Evolutionary conservation across 2,329 filamentous ascomycete genomes (phyloP).

Genomic region (Paecilomyces niveus): DNA sequence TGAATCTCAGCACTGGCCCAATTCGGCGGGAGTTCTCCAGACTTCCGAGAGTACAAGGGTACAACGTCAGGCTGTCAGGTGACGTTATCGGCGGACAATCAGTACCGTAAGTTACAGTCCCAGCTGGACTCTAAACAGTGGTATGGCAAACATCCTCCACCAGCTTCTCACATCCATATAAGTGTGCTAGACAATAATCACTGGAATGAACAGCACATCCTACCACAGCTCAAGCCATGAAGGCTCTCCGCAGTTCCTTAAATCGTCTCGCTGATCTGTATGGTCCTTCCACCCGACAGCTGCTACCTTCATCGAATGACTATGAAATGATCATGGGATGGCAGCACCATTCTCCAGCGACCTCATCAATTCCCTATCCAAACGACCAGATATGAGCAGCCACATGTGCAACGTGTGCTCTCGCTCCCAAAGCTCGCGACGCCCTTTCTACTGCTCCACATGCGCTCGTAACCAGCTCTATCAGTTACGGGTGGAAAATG

Average conservation of each 20-base stretch:
- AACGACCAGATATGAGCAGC: conserved; percentile 55
- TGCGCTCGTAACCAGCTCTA: conserved; percentile 66
- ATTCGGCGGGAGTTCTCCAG: neutral
- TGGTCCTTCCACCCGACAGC: conserved; percentile 1
- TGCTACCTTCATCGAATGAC: neutral
- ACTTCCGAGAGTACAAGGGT: neutral
- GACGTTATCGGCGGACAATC: neutral
- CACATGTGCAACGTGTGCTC: conserved; percentile 63
- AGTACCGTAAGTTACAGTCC: neutral
- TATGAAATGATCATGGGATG: conserved; percentile 8
- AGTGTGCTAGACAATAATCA: neutral
- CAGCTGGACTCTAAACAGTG: neutral
- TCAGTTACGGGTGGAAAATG: conserved; percentile 54
- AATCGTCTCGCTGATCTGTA: neutral
- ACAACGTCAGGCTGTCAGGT: neutral
- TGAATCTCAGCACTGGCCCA: neutral
- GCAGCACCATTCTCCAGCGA: conserved; percentile 6
- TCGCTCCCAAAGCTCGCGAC: conserved; percentile 46
- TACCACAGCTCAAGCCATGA: neutral
- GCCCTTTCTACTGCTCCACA: conserved; percentile 61
- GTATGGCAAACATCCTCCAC: neutral
- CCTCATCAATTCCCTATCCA: conserved; percentile 8
- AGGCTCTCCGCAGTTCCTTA: neutral
- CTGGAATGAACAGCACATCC: neutral
- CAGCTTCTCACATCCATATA: neutral